Base-by-base conservation (phyloP, 208 protist species). In the Trypanosoma vivax region DNA sequence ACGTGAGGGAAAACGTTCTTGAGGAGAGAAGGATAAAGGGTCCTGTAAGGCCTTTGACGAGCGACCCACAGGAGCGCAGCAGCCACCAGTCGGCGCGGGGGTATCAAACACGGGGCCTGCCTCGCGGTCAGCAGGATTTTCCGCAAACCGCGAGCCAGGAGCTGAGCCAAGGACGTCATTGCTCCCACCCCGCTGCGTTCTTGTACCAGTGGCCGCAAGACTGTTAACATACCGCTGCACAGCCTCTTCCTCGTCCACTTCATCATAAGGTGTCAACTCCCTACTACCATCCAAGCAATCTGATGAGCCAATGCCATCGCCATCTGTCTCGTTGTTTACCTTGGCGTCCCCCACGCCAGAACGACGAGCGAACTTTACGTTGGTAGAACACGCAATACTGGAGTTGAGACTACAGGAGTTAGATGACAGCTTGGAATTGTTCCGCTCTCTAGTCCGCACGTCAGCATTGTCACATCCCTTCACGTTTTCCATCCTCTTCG, bases 241-340 rank as follows among this genome's bases (percentile, higher is more conserved):
- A 16, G 69, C 75, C 65, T 80, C 54, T 45, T 77, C 79, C 59
- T 88, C 76, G 29, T 77, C 66, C 51, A 76, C 68, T 40, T 79
- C 76, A 50, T 83, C 72, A 45, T 72, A 79, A 9, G 40, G 39
- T 45, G 57, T 42, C 13, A 33, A 54, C 23, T 29, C 11, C n/a
- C n/a, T 14, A 47, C 14, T 19, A 16, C 39, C 10, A 24, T 9
- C n/a, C 39, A 24, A 11, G n/a, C 23, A 24, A 19, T 9, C 10
- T 9, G 39, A 43, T 7, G n/a, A 19, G 6, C 33, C 23, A 18
- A 1, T n/a, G 25, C 24, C 25, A 30, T 35, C 18, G 30, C 40
- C 39, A 3, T 52, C 23, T 37, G 34, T 11, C 38, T 25, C 16
- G 40, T 51, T n/a, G 25, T 40, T 13, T 39, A 13, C 2, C 0